Percentiles rank a stretch among this genome's conserved stretches.
These are phyloP conservation scores for Venturia asperata DNA, from an alignment of 2,329 filamentous ascomycete genomes.

Conservation along the genomic window DNA sequence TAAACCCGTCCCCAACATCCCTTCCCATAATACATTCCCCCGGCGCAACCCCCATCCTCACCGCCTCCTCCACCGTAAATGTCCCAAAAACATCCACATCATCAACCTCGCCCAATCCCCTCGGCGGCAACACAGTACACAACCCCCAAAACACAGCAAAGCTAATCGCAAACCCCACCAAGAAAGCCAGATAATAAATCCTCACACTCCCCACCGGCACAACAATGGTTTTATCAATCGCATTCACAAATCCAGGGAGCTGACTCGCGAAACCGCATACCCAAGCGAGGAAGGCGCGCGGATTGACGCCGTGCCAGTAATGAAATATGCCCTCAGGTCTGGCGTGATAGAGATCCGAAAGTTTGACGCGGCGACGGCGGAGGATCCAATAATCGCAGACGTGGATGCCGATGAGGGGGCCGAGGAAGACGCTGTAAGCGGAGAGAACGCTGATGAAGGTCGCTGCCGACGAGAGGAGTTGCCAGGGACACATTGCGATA, in stretches of 20 bases:
- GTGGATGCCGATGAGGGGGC: constrained; percentile 41
- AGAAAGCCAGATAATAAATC: constrained; percentile 14
- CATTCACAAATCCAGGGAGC: constrained; percentile 9
- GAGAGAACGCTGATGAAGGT: constrained; percentile 43
- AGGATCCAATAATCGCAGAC: constrained; percentile 43
- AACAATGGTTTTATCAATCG: neutral
- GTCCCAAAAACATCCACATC: constrained; percentile 7
- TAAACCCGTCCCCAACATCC: neutral
- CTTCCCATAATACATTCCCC: neutral
- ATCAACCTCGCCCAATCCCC: neutral
- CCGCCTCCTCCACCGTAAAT: neutral
- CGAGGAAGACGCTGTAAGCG: constrained; percentile 43
- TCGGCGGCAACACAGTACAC: neutral
- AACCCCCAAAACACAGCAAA: neutral
- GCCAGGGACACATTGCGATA: constrained; percentile 42
- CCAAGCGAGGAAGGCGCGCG: constrained; percentile 38
- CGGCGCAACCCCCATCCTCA: neutral
- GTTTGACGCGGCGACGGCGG: constrained; percentile 33
- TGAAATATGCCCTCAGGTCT: constrained; percentile 36
- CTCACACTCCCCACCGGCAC: constrained; percentile 8
- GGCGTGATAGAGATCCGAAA: constrained; percentile 39
- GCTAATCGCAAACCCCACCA: constrained; percentile 1
- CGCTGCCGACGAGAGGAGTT: constrained; percentile 41
- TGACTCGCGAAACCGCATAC: constrained; percentile 28
- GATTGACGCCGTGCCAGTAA: constrained; percentile 40